Conservation (phyloP, 164 flowering plant genomes). For the Magnolia changhungtana region DNA sequence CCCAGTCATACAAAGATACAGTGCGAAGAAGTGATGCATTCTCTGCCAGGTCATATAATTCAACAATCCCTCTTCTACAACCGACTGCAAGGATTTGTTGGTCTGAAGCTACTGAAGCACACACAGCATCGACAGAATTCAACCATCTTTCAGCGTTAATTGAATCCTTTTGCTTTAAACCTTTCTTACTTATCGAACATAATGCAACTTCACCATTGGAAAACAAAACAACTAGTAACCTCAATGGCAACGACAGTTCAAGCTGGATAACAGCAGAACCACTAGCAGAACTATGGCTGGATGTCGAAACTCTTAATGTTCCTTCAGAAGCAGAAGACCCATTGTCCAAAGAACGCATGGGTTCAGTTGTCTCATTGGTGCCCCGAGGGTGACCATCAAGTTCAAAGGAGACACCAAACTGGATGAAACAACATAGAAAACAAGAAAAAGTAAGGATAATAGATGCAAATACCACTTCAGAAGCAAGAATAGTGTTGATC, state of each 20-base stretch:
- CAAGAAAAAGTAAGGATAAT: constrained; percentile 1
- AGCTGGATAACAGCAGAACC: constrained; percentile 55
- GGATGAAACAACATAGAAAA: constrained; percentile 18
- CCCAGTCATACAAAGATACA: constrained; percentile 94
- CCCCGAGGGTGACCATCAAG: constrained; percentile 29
- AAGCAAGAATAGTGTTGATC: too few species aligned
- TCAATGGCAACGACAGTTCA: constrained; percentile 64
- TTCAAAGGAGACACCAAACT: constrained; percentile 67
- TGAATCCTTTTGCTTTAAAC: constrained; percentile 61
- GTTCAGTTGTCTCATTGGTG: constrained; percentile 24
- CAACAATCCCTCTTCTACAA: constrained; percentile 75
- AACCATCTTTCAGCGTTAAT: constrained; percentile 65
- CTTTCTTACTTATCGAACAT: constrained; percentile 84
- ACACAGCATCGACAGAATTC: constrained; percentile 70
- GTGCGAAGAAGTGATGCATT: constrained; percentile 68
- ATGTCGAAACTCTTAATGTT: constrained; percentile 19
- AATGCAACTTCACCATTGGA: constrained; percentile 63
- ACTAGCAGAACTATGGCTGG: constrained; percentile 21
- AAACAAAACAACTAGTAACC: constrained; percentile 65
- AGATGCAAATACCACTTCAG: background rate
- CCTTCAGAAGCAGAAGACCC: constrained; percentile 45
- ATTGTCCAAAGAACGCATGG: constrained; percentile 42
- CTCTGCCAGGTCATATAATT: constrained; percentile 78
- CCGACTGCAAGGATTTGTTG: constrained; percentile 96
- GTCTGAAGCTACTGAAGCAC: constrained; percentile 76